These are phyloP conservation scores for Haematococcus sp. DNA, from an alignment of 139 green algal genomes.

Conservation along the genomic window DNA sequence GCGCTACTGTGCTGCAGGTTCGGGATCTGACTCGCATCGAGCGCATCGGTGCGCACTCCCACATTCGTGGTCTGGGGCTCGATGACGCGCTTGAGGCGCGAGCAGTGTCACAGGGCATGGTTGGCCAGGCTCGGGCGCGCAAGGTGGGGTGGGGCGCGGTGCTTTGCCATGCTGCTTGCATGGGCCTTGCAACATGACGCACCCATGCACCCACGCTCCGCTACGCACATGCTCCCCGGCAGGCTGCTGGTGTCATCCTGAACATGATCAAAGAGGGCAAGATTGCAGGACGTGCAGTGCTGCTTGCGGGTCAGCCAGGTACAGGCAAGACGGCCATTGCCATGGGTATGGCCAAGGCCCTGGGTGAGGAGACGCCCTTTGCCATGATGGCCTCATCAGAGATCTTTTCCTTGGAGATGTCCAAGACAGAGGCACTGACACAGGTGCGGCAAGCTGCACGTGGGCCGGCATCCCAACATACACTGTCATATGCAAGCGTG, in stretches of 20 bases:
- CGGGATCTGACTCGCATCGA: conserved; percentile 95
- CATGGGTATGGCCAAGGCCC: conserved; percentile 94
- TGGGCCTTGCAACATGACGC: neutral
- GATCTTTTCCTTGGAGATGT: conserved; percentile 99
- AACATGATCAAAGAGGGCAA: conserved; percentile 95
- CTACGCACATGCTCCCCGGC: conserved; percentile 7
- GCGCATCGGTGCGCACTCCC: conserved; percentile 94
- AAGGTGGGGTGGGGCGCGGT: conserved; percentile 60
- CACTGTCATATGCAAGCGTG: neutral
- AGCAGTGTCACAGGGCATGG: conserved; percentile 93
- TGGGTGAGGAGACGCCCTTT: conserved; percentile 97
- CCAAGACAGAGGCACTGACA: conserved; percentile 97
- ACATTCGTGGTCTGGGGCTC: conserved; percentile 96
- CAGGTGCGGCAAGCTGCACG: conserved; percentile 61
- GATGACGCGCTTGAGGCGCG: conserved; percentile 93
- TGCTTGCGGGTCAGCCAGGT: conserved; percentile 93
- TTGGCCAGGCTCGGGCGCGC: conserved; percentile 86
- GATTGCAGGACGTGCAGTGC: conserved; percentile 92
- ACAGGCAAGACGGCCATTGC: conserved; percentile 98
- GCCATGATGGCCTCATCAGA: conserved; percentile 96
- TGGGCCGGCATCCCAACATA: neutral
- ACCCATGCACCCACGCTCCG: neutral
- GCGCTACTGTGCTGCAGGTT: conserved; percentile 35
- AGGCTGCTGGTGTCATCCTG: conserved; percentile 93
- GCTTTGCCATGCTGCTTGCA: neutral